Percentiles rank a stretch among this genome's conserved stretches.
These are phyloP conservation scores for Phanerochaete sordida DNA, from an alignment of 768 basidiomycete genomes.

Conservation along the genomic window DNA sequence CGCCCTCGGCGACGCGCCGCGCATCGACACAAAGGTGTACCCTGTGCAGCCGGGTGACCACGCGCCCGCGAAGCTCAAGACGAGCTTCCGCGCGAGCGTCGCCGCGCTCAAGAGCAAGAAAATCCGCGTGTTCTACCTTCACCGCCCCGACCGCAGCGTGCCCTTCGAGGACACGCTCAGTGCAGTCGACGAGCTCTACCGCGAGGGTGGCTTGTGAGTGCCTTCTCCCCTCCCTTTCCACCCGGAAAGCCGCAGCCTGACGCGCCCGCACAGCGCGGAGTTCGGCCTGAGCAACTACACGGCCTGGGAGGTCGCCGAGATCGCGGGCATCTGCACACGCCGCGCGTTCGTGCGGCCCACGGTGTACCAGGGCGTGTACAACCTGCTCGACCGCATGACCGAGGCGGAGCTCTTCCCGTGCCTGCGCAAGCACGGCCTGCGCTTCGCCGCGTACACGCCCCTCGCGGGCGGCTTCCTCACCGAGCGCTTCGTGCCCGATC, in stretches of 20 bases:
- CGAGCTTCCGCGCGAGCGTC: conserved; percentile 44
- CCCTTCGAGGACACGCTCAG: conserved; percentile 52
- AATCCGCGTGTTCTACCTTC: conserved; percentile 53
- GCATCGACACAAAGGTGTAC: conserved; percentile 31
- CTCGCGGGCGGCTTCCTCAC: conserved; percentile 59
- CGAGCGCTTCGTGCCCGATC: conserved; percentile 38
- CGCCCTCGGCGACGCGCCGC: neutral
- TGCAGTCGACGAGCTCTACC: conserved; percentile 50
- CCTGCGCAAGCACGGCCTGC: conserved; percentile 53
- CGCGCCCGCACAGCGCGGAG: conserved; percentile 39
- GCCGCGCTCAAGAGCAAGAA: conserved; percentile 43
- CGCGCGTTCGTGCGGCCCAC: conserved; percentile 54
- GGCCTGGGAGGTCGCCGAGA: conserved; percentile 61
- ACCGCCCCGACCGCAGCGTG: conserved; percentile 32
- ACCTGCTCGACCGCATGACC: conserved; percentile 44
- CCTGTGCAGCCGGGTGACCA: conserved; percentile 41
- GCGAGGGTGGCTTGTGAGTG: conserved; percentile 52
- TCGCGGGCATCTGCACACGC: conserved; percentile 51
- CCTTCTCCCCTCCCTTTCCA: neutral
- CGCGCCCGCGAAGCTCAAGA: conserved; percentile 36
- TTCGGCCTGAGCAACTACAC: conserved; percentile 61
- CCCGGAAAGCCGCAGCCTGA: conserved; percentile 20
- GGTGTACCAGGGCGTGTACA: conserved; percentile 53
- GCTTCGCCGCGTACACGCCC: conserved; percentile 55
- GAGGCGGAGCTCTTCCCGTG: conserved; percentile 53